Base-by-base conservation (phyloP, 352 stramenopile genomes). In the Pythium plurisporium region DNA sequence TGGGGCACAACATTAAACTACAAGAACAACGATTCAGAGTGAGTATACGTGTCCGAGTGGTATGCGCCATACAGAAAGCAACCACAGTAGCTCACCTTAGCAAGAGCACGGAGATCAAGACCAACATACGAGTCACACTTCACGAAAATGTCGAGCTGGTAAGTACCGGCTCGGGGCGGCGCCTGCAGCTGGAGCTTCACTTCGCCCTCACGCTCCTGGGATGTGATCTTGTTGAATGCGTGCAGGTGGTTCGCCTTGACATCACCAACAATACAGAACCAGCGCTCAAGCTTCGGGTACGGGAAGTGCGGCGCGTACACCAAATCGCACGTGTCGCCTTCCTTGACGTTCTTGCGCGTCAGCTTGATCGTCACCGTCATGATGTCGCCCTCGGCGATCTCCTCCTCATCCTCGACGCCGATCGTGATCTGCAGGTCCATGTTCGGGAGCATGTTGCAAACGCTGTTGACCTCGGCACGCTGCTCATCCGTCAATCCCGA, bases 331-430 rank as follows among this genome's bases (percentile, higher is more conserved):
- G 89, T 97, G 73, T 97, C 94, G 44, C 91, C 94, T 33, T 98
- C 91, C 37, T 91, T 82, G 7, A 99, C 77, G 69, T 99, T 99
- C 74, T 98, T 96, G 45, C 96, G 93, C 34, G 87, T 98, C 12
- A 99, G 70, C 63, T 89, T 98, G 49, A 99, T 94, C 22, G 86
- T 93, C 43, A 99, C 89, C 42, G 96, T 99, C 71, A 98, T 98
- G 48, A 99, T 90, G 85, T 99, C 97, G 29, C 96, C 94, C 64
- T 99, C 96, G n/a, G 96, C 97, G 57, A 99, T 98, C 54, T 98
- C 89, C 44, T 96, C 79, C 65, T 96, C 87, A 46, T 94, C 83
- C 26, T 95, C 85, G 14, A 95, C 82, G 34, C 95, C 94, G 38
- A 91, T 92, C 56, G 96, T 89, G 63, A 94, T 91, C 52, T 85